Evolutionary conservation across 1,139 yeast species (phyloP), one percentile per base, ranked within the genome.

Genomic region (Saccharomyces hybrid): DNA sequence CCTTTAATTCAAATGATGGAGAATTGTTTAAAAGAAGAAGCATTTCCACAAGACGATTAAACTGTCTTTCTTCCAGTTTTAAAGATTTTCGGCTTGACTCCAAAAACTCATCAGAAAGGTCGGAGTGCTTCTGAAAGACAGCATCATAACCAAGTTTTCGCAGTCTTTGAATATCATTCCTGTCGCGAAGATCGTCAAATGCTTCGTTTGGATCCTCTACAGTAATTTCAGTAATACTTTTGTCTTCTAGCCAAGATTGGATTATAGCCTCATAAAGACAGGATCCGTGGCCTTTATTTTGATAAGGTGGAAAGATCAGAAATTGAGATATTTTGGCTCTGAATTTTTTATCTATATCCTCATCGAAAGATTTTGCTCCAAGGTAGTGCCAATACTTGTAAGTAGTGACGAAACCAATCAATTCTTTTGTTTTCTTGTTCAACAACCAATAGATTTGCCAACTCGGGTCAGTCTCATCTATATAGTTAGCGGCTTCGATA

Each of bases 131-230:
- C 1, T 62, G 62, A n/a, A 63, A 52, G 4, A 50, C 42, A 2
- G 59, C 57, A 59, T 77, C 61, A 59, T 70, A 50, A 50, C 75
- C 67, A 27, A 60, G 54, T 49, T 63, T 58, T 57, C 69, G 60
- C 47, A 90, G 71, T 59, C 87, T 73, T 49, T 74, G 71, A 61
- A 93, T 75, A 67, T 93, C 99, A 57, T 84, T 79, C 34, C 93
- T 75, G 69, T 93, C 98, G 59, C 99, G 78, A 63, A 95, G 73
- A 66, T 88, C 96, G 66, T 93, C 99, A 71, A 93, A 93, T 48
- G 83, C 82, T 68, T 91, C 97, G 66, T 87, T 88, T 2, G 99
- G 99, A 68, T 95, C 99, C 68, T 93, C 99, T 8, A 95, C 91
- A 0, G 93, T 90, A 47, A 93, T 78, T 64, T 91, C 96, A 44